Percentiles rank a stretch among this genome's conserved stretches.
Evolutionary conservation across 495 filamentous ascomycete species (phyloP).

Genomic region (Hypomontagnella submonticulosa): DNA sequence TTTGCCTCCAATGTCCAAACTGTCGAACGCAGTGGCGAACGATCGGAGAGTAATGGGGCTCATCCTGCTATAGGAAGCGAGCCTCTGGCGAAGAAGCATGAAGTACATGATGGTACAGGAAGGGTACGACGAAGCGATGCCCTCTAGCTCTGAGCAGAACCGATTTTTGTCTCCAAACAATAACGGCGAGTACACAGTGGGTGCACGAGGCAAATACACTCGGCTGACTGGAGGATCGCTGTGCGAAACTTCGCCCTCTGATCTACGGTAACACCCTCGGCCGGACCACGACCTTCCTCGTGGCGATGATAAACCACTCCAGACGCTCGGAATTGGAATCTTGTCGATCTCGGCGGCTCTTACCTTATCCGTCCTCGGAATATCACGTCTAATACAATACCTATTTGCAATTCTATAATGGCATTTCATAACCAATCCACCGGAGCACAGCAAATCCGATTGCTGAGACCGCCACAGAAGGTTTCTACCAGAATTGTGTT

Average conservation of each 20-base stretch:
- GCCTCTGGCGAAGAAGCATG: not conserved
- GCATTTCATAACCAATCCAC: slow-evolving; percentile 8
- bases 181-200: slow-evolving; percentile 11
- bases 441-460: slow-evolving; percentile 11
- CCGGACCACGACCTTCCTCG: slow-evolving; percentile 15
- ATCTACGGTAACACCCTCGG: slow-evolving; percentile 12
- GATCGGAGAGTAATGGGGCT: slow-evolving; percentile 8
- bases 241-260: slow-evolving; percentile 11
- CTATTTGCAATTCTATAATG: not conserved
- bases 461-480: not conserved
- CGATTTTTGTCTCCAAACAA: slow-evolving; percentile 4
- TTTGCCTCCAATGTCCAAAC: slow-evolving; percentile 18
- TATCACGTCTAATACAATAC: not conserved
- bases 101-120: slow-evolving; percentile 28
- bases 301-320: slow-evolving; percentile 10
- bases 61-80: slow-evolving; percentile 17
- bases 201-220: slow-evolving; percentile 22
- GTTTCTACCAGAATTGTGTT: not conserved
- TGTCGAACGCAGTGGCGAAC: slow-evolving; percentile 26
- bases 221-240: slow-evolving; percentile 20
- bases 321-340: slow-evolving; percentile 11
- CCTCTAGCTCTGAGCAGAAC: not conserved
- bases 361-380: slow-evolving; percentile 14
- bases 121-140: slow-evolving; percentile 15
- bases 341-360: not conserved